Conservation (phyloP, 106 monocot species). For the Agapanthus africanus region DNA sequence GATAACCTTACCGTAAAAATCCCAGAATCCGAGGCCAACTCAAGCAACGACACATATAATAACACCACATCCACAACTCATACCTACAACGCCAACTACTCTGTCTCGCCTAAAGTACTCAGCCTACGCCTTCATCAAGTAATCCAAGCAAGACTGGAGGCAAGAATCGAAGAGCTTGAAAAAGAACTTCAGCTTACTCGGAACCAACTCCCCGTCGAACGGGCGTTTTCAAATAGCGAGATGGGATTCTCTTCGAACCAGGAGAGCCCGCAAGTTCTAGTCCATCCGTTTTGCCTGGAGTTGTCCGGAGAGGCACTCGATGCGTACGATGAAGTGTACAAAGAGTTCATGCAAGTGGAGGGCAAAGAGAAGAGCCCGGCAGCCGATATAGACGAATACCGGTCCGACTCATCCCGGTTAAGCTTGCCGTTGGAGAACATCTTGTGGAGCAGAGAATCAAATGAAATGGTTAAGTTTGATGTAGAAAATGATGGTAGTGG, state of each 20-base stretch:
- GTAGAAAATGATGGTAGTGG: constrained; percentile 13
- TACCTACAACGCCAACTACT: constrained; percentile 23
- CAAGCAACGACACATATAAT: neutral
- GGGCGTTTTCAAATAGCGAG: constrained; percentile 20
- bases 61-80: constrained; percentile 7
- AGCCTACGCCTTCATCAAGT: constrained; percentile 47
- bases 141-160: constrained; percentile 35
- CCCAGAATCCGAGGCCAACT: neutral
- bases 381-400: constrained; percentile 1
- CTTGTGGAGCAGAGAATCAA: constrained; percentile 7
- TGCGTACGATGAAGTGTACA: constrained; percentile 52
- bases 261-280: constrained; percentile 14
- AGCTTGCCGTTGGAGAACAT: constrained; percentile 7
- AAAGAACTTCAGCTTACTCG: constrained; percentile 26
- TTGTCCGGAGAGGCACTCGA: constrained; percentile 38
- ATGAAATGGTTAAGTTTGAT: neutral
- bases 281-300: constrained; percentile 30
- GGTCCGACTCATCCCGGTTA: neutral
- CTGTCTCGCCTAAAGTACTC: constrained; percentile 56
- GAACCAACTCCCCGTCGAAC: constrained; percentile 18
- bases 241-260: constrained; percentile 26
- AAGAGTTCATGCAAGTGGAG: constrained; percentile 32
- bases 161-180: constrained; percentile 48
- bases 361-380: constrained; percentile 8
- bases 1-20: constrained; percentile 10